Conservation (phyloP, 2,329 filamentous ascomycete species). For the Talaromyces piceae region DNA sequence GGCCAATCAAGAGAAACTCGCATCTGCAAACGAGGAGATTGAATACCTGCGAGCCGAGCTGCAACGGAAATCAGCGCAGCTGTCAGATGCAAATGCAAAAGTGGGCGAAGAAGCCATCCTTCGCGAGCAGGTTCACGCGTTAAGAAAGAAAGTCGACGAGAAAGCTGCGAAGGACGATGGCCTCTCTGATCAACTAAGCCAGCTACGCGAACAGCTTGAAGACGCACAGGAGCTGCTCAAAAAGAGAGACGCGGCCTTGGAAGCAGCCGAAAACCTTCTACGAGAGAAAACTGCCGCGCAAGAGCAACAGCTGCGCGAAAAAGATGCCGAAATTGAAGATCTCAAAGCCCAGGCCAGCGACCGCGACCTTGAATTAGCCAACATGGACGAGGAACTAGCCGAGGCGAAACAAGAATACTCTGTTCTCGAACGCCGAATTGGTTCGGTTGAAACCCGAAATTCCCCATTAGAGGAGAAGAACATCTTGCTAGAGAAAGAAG, state of each 20-base stretch:
- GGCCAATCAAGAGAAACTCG: constrained; percentile 23
- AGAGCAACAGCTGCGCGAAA: constrained; percentile 28
- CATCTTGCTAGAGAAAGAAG: constrained; percentile 27
- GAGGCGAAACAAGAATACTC: constrained; percentile 26
- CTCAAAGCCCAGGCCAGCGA: constrained; percentile 29
- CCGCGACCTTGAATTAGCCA: constrained; percentile 27
- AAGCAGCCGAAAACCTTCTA: constrained; percentile 26
- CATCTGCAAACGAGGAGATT: constrained; percentile 31
- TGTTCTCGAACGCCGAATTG: constrained; percentile 27
- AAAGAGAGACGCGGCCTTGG: constrained; percentile 27
- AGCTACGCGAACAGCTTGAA: constrained; percentile 26
- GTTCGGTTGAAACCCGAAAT: constrained; percentile 26
- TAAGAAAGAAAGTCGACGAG: constrained; percentile 21
- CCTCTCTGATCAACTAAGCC: constrained; percentile 26
- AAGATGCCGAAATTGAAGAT: constrained; percentile 29
- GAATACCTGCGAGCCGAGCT: constrained; percentile 32
- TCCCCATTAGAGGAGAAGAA: constrained; percentile 33
- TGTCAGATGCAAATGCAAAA: constrained; percentile 22
- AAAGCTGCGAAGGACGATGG: constrained; percentile 17
- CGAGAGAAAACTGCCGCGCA: constrained; percentile 25
- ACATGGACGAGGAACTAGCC: constrained; percentile 27
- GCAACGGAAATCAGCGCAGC: constrained; percentile 22
- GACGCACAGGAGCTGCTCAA: constrained; percentile 26
- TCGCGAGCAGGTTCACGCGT: constrained; percentile 23
- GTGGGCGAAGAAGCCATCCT: constrained; percentile 18